phyloP scores from a whole-genome alignment of 2,329 filamentous ascomycete genomes.

The Aphanocladium album region DNA sequence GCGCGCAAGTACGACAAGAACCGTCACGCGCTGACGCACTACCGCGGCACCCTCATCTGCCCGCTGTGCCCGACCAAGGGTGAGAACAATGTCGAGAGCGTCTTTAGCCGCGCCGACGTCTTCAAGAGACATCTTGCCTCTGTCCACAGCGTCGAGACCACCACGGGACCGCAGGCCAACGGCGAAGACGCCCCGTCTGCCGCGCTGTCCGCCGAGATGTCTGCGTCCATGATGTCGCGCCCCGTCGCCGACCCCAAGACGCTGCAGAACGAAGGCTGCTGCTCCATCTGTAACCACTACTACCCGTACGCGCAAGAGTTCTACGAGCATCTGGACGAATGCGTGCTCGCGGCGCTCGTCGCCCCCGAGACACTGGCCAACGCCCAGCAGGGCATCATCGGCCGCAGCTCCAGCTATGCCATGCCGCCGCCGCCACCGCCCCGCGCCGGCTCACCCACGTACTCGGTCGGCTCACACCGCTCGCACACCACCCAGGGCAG shows the following conservation, averaged over 20 bases:
- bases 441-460: background rate
- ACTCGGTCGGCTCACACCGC: constrained; percentile 1
- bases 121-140: constrained; percentile 95
- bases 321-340: constrained; percentile 85
- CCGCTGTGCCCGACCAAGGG: constrained; percentile 88
- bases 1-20: constrained; percentile 83
- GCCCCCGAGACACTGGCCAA: constrained; percentile 24
- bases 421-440: constrained; percentile 7
- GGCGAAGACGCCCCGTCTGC: background rate
- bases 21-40: constrained; percentile 90
- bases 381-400: background rate
- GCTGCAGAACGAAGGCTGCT: constrained; percentile 45
- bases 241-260: constrained; percentile 10
- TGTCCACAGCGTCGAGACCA: constrained; percentile 76
- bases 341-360: constrained; percentile 55
- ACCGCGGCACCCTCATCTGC: constrained; percentile 97
- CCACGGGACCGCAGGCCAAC: background rate
- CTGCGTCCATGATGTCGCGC: background rate
- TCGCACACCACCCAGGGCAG: background rate
- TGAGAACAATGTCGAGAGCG: constrained; percentile 70
- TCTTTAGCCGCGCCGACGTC: constrained; percentile 89
- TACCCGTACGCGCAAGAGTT: constrained; percentile 91
- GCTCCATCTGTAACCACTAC: constrained; percentile 76
- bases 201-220: background rate
- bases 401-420: background rate